Conservation (phyloP, 2,329 filamentous ascomycete genomes). For the Fusarium drepaniforme region DNA sequence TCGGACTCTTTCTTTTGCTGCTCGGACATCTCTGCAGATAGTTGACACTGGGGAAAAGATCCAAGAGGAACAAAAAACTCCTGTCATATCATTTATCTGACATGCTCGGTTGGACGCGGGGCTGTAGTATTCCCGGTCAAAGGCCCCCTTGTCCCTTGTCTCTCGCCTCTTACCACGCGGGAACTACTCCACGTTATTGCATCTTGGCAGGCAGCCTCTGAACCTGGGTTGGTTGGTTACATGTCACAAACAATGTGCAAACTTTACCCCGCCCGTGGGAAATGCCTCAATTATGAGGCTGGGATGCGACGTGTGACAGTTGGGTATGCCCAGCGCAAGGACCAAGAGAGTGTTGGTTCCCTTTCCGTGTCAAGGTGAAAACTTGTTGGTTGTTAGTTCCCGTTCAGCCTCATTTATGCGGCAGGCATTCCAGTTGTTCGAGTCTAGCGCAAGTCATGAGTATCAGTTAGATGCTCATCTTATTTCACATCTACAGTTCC, state of each 20-base stretch:
- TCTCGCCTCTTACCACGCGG: neutral
- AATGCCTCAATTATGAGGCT: neutral
- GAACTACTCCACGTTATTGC: slow-evolving; percentile 1
- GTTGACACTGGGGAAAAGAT: neutral
- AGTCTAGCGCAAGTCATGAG: neutral
- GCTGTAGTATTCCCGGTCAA: neutral
- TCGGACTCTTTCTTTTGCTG: neutral
- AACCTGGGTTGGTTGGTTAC: neutral
- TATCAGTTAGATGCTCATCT: neutral
- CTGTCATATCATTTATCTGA: neutral
- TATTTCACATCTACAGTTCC: neutral
- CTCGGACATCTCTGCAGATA: neutral
- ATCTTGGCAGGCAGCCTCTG: neutral
- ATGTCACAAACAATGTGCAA: neutral
- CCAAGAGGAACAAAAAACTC: neutral
- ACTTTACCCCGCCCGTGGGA: neutral
- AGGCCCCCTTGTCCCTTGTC: neutral
- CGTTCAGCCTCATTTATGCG: neutral
- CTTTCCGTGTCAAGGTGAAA: neutral
- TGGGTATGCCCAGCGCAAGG: neutral
- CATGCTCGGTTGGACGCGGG: neutral
- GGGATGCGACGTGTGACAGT: neutral
- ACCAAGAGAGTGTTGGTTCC: neutral
- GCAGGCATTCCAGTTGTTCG: neutral
- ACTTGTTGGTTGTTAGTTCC: neutral